Conservation (phyloP, 1,284 basidiomycete species). For the Amylostereum chailletii region DNA sequence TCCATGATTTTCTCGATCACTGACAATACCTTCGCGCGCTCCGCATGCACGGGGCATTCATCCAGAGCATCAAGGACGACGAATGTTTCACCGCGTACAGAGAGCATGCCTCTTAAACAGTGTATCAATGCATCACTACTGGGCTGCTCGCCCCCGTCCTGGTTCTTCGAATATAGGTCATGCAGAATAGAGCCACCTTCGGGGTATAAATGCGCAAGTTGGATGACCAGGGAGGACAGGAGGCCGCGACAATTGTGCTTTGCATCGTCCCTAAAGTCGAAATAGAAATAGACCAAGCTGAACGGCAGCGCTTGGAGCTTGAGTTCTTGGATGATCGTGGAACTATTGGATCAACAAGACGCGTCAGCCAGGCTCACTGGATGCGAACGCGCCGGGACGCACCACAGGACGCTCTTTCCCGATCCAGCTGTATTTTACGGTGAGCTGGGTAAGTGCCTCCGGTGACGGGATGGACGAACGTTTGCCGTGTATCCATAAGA, state of each 20-base stretch:
- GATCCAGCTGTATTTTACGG: neutral
- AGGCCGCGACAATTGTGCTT: slow-evolving; percentile 1
- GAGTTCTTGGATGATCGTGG: neutral
- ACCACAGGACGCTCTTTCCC: slow-evolving; percentile 1
- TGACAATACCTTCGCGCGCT: neutral
- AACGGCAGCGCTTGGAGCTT: neutral
- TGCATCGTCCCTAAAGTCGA: slow-evolving; percentile 1
- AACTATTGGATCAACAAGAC: neutral
- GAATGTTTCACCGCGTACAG: neutral
- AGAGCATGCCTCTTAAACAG: neutral
- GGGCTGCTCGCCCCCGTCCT: neutral
- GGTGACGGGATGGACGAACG: neutral
- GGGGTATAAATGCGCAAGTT: neutral
- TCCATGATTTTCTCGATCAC: neutral
- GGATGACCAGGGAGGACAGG: slow-evolving; percentile 1
- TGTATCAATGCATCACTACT: neutral
- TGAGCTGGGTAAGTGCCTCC: neutral
- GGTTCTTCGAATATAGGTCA: neutral
- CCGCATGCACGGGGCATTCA: neutral
- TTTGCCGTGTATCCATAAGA: neutral
- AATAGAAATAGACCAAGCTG: slow-evolving; percentile 2
- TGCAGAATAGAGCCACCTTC: neutral
- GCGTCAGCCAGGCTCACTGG: neutral
- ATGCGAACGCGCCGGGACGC: neutral
- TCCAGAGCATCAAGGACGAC: slow-evolving; percentile 2